These are phyloP conservation scores for Microcyclospora pomicola DNA, from an alignment of 2,329 filamentous ascomycete species.

Conservation along the genomic window DNA sequence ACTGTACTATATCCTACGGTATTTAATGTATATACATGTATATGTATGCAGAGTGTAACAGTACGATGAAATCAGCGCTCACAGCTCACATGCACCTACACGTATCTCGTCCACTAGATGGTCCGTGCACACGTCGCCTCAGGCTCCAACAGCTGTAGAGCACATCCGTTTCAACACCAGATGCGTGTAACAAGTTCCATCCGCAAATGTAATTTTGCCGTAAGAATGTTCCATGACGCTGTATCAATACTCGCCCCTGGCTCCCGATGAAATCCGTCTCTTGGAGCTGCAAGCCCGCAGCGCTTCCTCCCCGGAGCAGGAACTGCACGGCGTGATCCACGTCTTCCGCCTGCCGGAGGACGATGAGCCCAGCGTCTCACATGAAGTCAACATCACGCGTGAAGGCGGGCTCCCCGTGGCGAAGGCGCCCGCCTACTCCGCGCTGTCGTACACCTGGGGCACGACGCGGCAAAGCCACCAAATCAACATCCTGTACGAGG, in stretches of 20 bases:
- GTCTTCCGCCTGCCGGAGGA: constrained; percentile 2
- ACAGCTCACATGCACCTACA: too few relatives aligned
- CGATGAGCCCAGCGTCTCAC: neutral
- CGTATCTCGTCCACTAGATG: neutral
- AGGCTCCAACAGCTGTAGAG: neutral
- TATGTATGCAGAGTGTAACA: too few relatives aligned
- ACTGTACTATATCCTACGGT: too few relatives aligned
- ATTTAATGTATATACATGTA: too few relatives aligned
- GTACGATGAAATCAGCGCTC: too few relatives aligned
- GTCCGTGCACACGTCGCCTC: neutral
- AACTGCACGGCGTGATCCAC: constrained; percentile 2
- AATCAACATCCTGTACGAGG: constrained; percentile 2
- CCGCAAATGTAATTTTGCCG: neutral
- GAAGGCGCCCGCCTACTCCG: constrained; percentile 5
- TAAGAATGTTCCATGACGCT: constrained; percentile 1
- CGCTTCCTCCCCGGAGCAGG: neutral
- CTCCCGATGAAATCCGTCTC: constrained; percentile 3
- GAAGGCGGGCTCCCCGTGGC: neutral
- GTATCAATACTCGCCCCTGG: constrained; percentile 2
- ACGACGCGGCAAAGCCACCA: neutral
- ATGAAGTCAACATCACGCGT: constrained; percentile 1
- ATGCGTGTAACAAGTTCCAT: neutral
- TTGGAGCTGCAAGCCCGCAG: constrained; percentile 1
- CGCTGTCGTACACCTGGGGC: constrained; percentile 13
- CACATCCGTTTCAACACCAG: neutral